Base-by-base conservation (phyloP, 495 filamentous ascomycete species). In the Talaromyces borbonicus region DNA sequence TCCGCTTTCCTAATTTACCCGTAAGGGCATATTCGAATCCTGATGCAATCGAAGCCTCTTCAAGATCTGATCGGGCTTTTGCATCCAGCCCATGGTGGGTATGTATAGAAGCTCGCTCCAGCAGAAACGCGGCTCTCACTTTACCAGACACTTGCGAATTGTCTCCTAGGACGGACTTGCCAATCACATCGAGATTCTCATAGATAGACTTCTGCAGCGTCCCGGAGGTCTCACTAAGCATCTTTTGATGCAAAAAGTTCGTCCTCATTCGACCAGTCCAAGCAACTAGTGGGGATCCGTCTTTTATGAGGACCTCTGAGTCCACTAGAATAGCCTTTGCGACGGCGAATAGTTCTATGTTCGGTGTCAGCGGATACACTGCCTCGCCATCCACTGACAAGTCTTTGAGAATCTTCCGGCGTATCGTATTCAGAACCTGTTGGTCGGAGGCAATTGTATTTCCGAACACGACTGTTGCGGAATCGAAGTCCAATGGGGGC, bases 1-100 rank as follows among this genome's bases (percentile, higher is more conserved):
- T 99, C 47, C 92, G 71, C 66, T 95, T 97, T 33, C 89, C 92
- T 52, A 96, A 52, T 16, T 81, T 77, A 11, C 93, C 92, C 2
- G 87, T 90, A 46, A 99, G 59, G 0, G 81, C 84, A 63, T 92
- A 98, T 27, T 81, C 73, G 50, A 99, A 86, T 1, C 77, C 74
- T 12, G 78, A 81, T 15, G 71, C 56, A 22, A 57, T 56, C 2
- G 80, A 79, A 1, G 87, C 89, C 32, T 69, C 58, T 23, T 76
- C 65, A 1, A 99, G 64, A 58, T 87, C 83, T 8, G 74, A 69
- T 46, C 76, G 73, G 0, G 90, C 92, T 55, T 80, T 85, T 3
- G 62, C 68, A 57, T 96, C 90, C 23, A 85, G 75, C 0, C 89
- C 85, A 48, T 95, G 81, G 58, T 93, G 77, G n/a, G 85, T 85